phyloP scores from a whole-genome alignment of 2,329 filamentous ascomycete genomes.

The Alternaria sp. region DNA sequence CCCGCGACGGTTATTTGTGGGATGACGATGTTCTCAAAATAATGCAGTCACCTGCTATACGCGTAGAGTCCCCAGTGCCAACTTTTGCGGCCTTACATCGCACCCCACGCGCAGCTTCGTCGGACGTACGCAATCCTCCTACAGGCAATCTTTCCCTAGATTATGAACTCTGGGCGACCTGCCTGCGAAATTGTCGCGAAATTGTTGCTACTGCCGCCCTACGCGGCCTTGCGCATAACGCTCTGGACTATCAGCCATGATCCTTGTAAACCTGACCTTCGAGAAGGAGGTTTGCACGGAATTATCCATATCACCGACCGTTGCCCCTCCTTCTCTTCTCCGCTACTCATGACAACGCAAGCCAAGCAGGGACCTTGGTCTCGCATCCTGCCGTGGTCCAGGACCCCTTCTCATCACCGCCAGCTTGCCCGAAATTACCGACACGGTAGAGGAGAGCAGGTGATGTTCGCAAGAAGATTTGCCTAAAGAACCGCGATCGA shows the following conservation, averaged over 20 bases:
- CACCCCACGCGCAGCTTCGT: background rate
- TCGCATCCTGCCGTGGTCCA: conserved; percentile 15
- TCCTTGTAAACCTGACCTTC: conserved; percentile 29
- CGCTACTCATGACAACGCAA: conserved; percentile 16
- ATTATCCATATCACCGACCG: conserved; percentile 26
- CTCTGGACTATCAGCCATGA: conserved; percentile 23
- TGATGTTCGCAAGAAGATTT: conserved; percentile 1
- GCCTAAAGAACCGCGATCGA: conserved; percentile 9
- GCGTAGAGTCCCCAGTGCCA: conserved; percentile 3
- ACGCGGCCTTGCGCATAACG: conserved; percentile 23
- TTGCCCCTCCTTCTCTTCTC: conserved; percentile 21
- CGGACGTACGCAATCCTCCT: conserved; percentile 3
- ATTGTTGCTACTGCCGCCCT: conserved; percentile 17
- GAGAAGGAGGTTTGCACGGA: conserved; percentile 32
- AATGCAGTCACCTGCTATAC: conserved; percentile 15
- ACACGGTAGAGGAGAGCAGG: conserved; percentile 10
- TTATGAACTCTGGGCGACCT: conserved; percentile 10
- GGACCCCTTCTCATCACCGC: conserved; percentile 15
- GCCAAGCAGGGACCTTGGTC: conserved; percentile 17
- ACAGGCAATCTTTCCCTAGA: conserved; percentile 5
- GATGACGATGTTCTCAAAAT: conserved; percentile 17
- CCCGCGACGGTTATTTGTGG: conserved; percentile 18
- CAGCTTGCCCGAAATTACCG: conserved; percentile 12
- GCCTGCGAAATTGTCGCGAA: conserved; percentile 4
- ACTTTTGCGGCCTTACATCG: conserved; percentile 9